Base-by-base conservation (phyloP, 257 asterid genomes). In the Plantago elongata region DNA sequence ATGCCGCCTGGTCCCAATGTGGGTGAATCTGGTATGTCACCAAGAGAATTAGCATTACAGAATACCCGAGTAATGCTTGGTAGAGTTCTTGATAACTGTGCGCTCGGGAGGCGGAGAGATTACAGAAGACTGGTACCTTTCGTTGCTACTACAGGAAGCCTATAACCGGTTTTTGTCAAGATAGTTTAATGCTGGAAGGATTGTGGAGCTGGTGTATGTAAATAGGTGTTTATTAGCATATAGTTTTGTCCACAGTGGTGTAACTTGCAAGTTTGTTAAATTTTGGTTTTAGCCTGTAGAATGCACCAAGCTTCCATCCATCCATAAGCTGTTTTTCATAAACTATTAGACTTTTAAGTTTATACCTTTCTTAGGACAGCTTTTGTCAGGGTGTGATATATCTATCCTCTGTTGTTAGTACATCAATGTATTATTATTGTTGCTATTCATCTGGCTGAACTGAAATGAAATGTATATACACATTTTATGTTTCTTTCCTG, bases 111-210 rank as follows among this genome's bases (percentile, higher is more conserved):
- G 69, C 82, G 96, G 70, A 80, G 97, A 79, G 99, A 93, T 59
- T 92, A 92, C 66, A 75, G 94, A 78, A 76, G 97, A 74, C 74
- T 93, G 66, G 99, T 83, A 50, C 97, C 99, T 29, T 93, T 93
- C 37, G 99, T 93, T 11, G 83, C 87, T 65, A 87, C 85, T 72
- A 78, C 79, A 0, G 99, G 95, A 48, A 77, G 80, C 66, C 63
- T 71, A 13, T 90, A 78, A 72, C 69, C 54, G 61, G 69, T 57
- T 75, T 46, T 48, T 65, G 60, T 61, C 61, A 55, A 42, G 60
- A 63, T 43, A 65, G 63, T 43, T 63, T 61, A 58, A 67, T 62
- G 54, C 48, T 47, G 64, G 69, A 65, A 61, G 64, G 59, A 43
- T 55, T 69, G 9, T 59, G 76, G 62, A 57, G 61, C 65, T 62